Evolutionary conservation across 495 filamentous ascomycete genomes (phyloP).

Genomic region (Rostrohypoxylon terebratum): DNA sequence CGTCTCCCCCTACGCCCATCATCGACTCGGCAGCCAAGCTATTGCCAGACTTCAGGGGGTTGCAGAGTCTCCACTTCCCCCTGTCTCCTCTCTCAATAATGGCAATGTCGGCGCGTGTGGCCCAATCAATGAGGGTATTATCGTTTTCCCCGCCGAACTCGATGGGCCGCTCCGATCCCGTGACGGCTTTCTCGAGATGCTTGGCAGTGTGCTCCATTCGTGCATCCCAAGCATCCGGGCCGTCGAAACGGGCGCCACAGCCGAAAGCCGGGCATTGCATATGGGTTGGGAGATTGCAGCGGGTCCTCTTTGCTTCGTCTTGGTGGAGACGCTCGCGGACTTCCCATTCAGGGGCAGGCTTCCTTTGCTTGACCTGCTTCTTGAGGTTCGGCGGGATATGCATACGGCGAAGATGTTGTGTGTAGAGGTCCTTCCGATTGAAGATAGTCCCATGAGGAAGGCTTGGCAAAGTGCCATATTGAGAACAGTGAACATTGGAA

Average conservation of each 20-base stretch:
- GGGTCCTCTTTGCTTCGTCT: constrained; percentile 67
- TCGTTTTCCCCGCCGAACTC: constrained; percentile 56
- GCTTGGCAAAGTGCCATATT: constrained; percentile 33
- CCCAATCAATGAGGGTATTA: constrained; percentile 59
- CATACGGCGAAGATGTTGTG: constrained; percentile 89
- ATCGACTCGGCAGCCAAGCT: not conserved
- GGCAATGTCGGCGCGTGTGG: constrained; percentile 51
- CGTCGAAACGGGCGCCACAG: constrained; percentile 71
- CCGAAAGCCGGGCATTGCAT: constrained; percentile 72
- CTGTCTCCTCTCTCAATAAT: constrained; percentile 53
- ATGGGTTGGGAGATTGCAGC: constrained; percentile 69
- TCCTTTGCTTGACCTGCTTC: constrained; percentile 54
- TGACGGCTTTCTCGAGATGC: constrained; percentile 73
- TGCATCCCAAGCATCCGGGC: constrained; percentile 77
- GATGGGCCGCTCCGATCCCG: constrained; percentile 48
- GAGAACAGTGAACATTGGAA: constrained; percentile 55
- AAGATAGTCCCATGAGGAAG: constrained; percentile 71
- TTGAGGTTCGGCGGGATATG: constrained; percentile 66
- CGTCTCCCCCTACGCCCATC: constrained; percentile 30
- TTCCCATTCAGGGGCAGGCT: constrained; percentile 56
- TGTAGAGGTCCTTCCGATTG: constrained; percentile 94
- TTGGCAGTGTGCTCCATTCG: constrained; percentile 92
- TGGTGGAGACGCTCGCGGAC: constrained; percentile 62
- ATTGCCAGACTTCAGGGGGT: constrained; percentile 48
- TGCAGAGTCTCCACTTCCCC: constrained; percentile 49